Evolutionary conservation across 129 eudicot genomes (phyloP).

Genomic region (Escallonia herrerae): DNA sequence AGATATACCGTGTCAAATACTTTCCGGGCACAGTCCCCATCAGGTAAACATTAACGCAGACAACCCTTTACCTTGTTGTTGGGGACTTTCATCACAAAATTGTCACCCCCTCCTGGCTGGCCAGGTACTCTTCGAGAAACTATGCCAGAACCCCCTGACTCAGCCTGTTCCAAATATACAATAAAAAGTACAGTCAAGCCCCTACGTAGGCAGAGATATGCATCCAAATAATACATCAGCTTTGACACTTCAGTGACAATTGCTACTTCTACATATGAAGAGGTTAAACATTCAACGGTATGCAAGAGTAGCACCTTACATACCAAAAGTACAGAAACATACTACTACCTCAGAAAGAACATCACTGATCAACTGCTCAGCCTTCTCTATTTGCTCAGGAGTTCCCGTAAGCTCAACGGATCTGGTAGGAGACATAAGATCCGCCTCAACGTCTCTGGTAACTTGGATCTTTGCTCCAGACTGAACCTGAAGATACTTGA

Average conservation of each 20-base stretch:
- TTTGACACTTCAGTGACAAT: too few species aligned
- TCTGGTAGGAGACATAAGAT: slow-evolving; percentile 60
- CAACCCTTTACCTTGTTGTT: slow-evolving; percentile 66
- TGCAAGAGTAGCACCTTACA: too few species aligned
- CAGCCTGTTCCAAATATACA: slow-evolving; percentile 47
- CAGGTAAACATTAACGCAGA: not conserved
- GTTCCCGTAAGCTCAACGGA: slow-evolving; percentile 77
- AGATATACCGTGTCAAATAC: not conserved
- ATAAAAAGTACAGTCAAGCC: not conserved
- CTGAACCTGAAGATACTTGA: slow-evolving; percentile 75
- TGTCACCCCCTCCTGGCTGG: slow-evolving; percentile 64
- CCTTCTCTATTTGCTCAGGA: slow-evolving; percentile 70
- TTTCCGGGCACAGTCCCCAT: not conserved
- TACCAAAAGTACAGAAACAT: not conserved
- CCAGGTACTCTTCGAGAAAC: slow-evolving; percentile 62
- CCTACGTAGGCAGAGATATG: not conserved
- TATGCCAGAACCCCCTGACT: slow-evolving; percentile 72
- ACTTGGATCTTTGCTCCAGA: slow-evolving; percentile 98
- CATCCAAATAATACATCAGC: not conserved
- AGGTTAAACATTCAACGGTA: too few species aligned
- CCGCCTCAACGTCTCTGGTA: slow-evolving; percentile 85
- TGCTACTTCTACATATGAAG: too few species aligned
- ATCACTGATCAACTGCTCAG: slow-evolving; percentile 73
- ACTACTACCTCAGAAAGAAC: slow-evolving; percentile 81
- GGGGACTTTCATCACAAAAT: slow-evolving; percentile 57